A percentile compares a stretch with the other conserved stretches of the same genome.
These are phyloP conservation scores for Nothophoma quercina DNA, from an alignment of 2,329 filamentous ascomycete species.

Conservation along the genomic window DNA sequence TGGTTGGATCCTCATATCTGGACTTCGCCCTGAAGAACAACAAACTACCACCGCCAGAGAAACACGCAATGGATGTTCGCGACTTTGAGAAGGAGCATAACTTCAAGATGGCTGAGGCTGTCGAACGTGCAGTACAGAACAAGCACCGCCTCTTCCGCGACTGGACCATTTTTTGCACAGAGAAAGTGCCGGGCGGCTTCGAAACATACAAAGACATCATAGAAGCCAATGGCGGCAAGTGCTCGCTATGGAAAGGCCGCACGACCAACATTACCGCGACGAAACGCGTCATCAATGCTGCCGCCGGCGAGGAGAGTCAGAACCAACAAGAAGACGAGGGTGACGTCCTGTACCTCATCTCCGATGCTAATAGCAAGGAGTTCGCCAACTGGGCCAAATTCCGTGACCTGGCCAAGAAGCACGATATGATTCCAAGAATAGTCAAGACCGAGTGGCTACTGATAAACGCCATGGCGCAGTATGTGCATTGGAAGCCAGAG, in stretches of 20 bases:
- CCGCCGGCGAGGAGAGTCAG: slow-evolving; percentile 53
- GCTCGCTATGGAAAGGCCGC: slow-evolving; percentile 77
- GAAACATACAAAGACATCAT: slow-evolving; percentile 88
- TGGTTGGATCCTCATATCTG: slow-evolving; percentile 81
- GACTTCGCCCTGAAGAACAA: slow-evolving; percentile 76
- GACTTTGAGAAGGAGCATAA: slow-evolving; percentile 75
- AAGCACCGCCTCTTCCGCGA: slow-evolving; percentile 76
- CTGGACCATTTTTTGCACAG: slow-evolving; percentile 84
- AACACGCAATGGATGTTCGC: slow-evolving; percentile 74
- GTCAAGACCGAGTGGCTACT: slow-evolving; percentile 90
- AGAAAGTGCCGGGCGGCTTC: slow-evolving; percentile 78
- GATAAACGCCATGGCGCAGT: slow-evolving; percentile 87
- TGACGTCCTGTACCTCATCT: slow-evolving; percentile 77
- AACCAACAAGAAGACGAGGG: slow-evolving; percentile 68
- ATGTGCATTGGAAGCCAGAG: slow-evolving; percentile 59
- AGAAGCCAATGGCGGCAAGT: slow-evolving; percentile 85
- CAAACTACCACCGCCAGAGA: slow-evolving; percentile 67
- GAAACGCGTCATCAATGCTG: slow-evolving; percentile 41
- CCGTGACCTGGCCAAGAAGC: slow-evolving; percentile 76
- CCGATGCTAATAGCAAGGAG: slow-evolving; percentile 70
- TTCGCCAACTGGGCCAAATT: slow-evolving; percentile 81
- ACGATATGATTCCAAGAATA: slow-evolving; percentile 81
- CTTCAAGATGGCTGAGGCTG: slow-evolving; percentile 72
- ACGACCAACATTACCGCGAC: slow-evolving; percentile 68
- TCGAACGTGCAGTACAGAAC: slow-evolving; percentile 76